These are phyloP conservation scores for Suillus placidus DNA, from an alignment of 768 basidiomycete genomes.

Conservation along the genomic window DNA sequence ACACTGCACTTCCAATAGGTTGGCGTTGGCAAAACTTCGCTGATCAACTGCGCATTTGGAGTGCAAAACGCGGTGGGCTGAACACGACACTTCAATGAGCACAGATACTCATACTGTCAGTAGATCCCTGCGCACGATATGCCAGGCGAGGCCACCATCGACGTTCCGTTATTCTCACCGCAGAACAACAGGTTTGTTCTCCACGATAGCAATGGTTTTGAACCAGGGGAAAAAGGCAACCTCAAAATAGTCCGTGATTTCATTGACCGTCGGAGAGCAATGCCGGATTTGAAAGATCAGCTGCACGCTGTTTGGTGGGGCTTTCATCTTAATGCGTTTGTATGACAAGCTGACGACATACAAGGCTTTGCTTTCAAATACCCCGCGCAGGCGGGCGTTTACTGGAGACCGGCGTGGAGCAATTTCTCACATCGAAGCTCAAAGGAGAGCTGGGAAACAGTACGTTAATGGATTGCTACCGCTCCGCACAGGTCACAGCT, in stretches of 20 bases:
- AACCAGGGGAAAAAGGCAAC: conserved; percentile 15
- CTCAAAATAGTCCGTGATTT: conserved; percentile 14
- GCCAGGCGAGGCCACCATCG: conserved; percentile 11
- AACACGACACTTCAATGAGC: background rate
- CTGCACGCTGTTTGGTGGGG: background rate
- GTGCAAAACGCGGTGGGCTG: background rate
- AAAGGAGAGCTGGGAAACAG: background rate
- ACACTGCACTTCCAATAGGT: background rate
- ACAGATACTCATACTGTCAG: background rate
- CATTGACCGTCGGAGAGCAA: conserved; percentile 8
- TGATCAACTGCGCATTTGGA: background rate
- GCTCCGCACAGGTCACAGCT: background rate
- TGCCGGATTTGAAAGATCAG: background rate
- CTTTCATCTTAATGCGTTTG: background rate
- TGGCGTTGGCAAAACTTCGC: background rate
- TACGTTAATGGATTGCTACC: background rate
- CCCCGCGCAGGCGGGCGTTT: background rate
- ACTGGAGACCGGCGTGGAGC: background rate
- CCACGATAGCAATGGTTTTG: conserved; percentile 22
- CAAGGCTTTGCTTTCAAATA: conserved; percentile 1
- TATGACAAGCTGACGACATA: background rate
- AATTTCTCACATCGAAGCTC: background rate
- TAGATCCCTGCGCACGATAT: background rate
- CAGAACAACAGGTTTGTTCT: conserved; percentile 17
- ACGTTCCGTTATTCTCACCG: conserved; percentile 5